A percentile compares a stretch with the other conserved stretches of the same genome.
These are phyloP conservation scores for Saccharum officinarum DNA, from an alignment of 176 grass and related monocot genomes.

Conservation along the genomic window DNA sequence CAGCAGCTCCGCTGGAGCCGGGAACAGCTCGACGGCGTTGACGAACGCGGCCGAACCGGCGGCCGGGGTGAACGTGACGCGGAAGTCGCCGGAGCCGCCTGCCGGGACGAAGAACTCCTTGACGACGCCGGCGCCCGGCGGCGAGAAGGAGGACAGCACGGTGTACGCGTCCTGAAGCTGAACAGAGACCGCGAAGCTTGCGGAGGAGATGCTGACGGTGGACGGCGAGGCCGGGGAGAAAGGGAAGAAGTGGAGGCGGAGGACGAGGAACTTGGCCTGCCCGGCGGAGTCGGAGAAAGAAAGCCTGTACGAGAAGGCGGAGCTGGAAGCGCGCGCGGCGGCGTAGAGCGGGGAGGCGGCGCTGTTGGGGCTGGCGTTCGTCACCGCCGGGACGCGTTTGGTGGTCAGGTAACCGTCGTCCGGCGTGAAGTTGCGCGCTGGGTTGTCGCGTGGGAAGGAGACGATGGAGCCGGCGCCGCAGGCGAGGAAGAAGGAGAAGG, in stretches of 20 bases:
- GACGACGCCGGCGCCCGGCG: slow-evolving; percentile 29
- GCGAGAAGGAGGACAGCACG: slow-evolving; percentile 46
- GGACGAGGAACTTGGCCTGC: slow-evolving; percentile 39
- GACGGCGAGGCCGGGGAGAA: slow-evolving; percentile 15
- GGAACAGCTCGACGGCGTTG: slow-evolving; percentile 61
- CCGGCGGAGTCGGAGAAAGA: not conserved
- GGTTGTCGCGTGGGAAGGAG: slow-evolving; percentile 24
- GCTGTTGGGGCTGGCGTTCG: slow-evolving; percentile 21
- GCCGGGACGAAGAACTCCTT: slow-evolving; percentile 73
- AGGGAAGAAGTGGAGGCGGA: slow-evolving; percentile 86
- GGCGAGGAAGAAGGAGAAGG: slow-evolving; percentile 30
- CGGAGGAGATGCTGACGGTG: slow-evolving; percentile 15
- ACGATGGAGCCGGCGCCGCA: slow-evolving; percentile 47
- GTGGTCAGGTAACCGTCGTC: slow-evolving; percentile 23
- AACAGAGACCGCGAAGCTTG: slow-evolving; percentile 48
- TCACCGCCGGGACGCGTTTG: not conserved
- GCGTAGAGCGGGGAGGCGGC: slow-evolving; percentile 37
- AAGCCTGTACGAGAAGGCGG: slow-evolving; percentile 48
- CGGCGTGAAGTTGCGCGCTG: slow-evolving; percentile 32
- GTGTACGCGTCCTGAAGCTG: slow-evolving; percentile 6
- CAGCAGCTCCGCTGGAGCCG: slow-evolving; percentile 42
- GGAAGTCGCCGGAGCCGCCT: not conserved
- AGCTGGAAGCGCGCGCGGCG: slow-evolving; percentile 47
- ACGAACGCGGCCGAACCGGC: slow-evolving; percentile 41
- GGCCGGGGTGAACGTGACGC: slow-evolving; percentile 35